phyloP scores from a whole-genome alignment of 371 early-diverging fungal genomes.

The Apophysomyces trapeziformis region DNA sequence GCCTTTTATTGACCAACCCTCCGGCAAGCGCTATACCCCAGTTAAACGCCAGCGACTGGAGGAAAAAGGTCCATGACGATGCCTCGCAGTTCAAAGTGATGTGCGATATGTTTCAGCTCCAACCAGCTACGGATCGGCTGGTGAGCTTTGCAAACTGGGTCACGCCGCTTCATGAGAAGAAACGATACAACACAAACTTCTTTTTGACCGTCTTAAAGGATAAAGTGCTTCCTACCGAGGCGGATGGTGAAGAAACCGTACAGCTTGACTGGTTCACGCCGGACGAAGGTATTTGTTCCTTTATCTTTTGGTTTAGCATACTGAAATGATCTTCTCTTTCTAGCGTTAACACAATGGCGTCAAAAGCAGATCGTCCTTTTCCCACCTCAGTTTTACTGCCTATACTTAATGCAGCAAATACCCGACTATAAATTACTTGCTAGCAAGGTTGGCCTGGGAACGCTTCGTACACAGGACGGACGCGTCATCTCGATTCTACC shows the following conservation, averaged over 20 bases:
- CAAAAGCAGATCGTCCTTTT: slow-evolving; percentile 40
- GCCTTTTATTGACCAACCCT: slow-evolving; percentile 62
- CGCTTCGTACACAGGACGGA: slow-evolving; percentile 33
- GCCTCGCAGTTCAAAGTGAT: slow-evolving; percentile 57
- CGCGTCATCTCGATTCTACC: slow-evolving; percentile 50
- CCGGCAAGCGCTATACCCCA: slow-evolving; percentile 28
- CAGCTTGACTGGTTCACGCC: slow-evolving; percentile 75
- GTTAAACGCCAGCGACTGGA: slow-evolving; percentile 48
- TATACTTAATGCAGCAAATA: slow-evolving; percentile 44
- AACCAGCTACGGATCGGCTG: slow-evolving; percentile 52
- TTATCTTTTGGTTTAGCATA: not conserved
- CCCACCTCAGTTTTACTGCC: slow-evolving; percentile 74
- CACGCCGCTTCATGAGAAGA: slow-evolving; percentile 68
- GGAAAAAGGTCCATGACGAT: slow-evolving; percentile 55
- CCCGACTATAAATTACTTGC: slow-evolving; percentile 33
- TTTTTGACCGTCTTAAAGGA: slow-evolving; percentile 61
- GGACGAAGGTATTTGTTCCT: slow-evolving; percentile 56
- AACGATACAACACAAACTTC: slow-evolving; percentile 80
- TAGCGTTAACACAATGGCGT: slow-evolving; percentile 29
- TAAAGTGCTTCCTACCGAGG: slow-evolving; percentile 23
- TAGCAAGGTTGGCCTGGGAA: slow-evolving; percentile 35
- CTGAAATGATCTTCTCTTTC: not conserved
- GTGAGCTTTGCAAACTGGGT: slow-evolving; percentile 78
- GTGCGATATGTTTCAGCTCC: slow-evolving; percentile 47
- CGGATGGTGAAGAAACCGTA: slow-evolving; percentile 71